Base-by-base conservation (phyloP, 169 alveolate species). In the Ichthyophthirius multifiliis region DNA sequence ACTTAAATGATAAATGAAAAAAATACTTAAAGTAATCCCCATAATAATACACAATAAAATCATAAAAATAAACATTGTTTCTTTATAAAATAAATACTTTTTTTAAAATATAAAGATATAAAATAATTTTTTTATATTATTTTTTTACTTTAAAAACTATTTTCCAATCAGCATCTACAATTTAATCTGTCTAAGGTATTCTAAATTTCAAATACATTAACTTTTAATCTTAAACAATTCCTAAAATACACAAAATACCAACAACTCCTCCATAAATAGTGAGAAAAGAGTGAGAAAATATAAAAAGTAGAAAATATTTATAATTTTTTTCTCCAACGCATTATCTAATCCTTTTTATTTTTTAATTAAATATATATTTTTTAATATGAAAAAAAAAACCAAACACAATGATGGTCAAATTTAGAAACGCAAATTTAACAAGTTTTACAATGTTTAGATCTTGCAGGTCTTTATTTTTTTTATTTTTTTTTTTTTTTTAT, bases 361-460 rank as follows among this genome's bases (percentile, higher is more conserved):
- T n/a, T n/a, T n/a, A n/a, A n/a, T n/a, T n/a, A n/a, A n/a, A n/a
- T n/a, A n/a, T n/a, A n/a, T n/a, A n/a, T n/a, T n/a, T n/a, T n/a
- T n/a, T n/a, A n/a, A n/a, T n/a, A n/a, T n/a, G n/a, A n/a, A n/a
- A n/a, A n/a, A n/a, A n/a, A n/a, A n/a, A n/a, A n/a, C 94, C 94
- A 91, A 43, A 88, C 81, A 43, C 96, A 91, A 71, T 91, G 96
- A 76, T 88, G 96, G 63, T 91, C 96, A 74, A 91, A 91, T 71
- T 82, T 85, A 48, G 83, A 65, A 3, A 88, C 92, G 48, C 95
- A 91, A 64, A 77, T 87, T 76, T 91, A 83, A 62, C 95, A 91
- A 5, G 85, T 37, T 37, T 77, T 75, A 41, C 95, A 91, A 82
- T 91, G 95, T 43, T 91, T 91, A 64, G 90, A 83, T 77, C 92